A percentile compares a stretch with the other conserved stretches of the same genome.
phyloP scores from a whole-genome alignment of 768 basidiomycete genomes.

The Psilocybe cyanescens region DNA sequence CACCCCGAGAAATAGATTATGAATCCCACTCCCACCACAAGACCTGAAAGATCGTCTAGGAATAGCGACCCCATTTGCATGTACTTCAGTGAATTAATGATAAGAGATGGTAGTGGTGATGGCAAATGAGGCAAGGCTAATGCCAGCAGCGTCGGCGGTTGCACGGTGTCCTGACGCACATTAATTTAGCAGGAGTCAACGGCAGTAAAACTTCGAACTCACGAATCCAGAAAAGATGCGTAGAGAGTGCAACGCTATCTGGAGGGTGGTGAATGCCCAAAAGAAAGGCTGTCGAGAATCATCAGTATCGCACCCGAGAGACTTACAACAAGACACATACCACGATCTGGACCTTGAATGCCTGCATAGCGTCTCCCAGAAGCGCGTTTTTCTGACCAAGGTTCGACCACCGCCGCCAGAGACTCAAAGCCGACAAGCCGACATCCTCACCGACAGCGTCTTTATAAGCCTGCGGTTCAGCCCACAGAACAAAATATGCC shows the following conservation, averaged over 20 bases:
- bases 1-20: constrained; percentile 58
- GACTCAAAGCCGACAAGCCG: constrained; percentile 24
- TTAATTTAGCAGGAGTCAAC: neutral
- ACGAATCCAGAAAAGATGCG: constrained; percentile 75
- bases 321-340: constrained; percentile 40
- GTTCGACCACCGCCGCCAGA: constrained; percentile 69
- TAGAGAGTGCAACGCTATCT: constrained; percentile 72
- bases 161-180: constrained; percentile 53
- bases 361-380: constrained; percentile 22
- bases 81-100: constrained; percentile 69
- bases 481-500: constrained; percentile 68
- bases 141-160: constrained; percentile 61
- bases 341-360: constrained; percentile 55
- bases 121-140: constrained; percentile 70
- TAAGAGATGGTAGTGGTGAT: constrained; percentile 60
- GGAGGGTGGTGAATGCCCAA: constrained; percentile 78
- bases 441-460: constrained; percentile 38
- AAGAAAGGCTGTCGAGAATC: constrained; percentile 66
- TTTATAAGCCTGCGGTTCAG: constrained; percentile 58
- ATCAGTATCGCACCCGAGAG: neutral
- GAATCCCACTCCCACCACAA: constrained; percentile 75
- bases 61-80: constrained; percentile 67
- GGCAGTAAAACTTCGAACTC: constrained; percentile 28
- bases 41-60: constrained; percentile 71
- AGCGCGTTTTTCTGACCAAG: constrained; percentile 42